A percentile compares a stretch with the other conserved stretches of the same genome.
These are phyloP conservation scores for apple (Malus domestica) DNA, from an alignment of 306 rosid genomes.

Conservation along the genomic window DNA sequence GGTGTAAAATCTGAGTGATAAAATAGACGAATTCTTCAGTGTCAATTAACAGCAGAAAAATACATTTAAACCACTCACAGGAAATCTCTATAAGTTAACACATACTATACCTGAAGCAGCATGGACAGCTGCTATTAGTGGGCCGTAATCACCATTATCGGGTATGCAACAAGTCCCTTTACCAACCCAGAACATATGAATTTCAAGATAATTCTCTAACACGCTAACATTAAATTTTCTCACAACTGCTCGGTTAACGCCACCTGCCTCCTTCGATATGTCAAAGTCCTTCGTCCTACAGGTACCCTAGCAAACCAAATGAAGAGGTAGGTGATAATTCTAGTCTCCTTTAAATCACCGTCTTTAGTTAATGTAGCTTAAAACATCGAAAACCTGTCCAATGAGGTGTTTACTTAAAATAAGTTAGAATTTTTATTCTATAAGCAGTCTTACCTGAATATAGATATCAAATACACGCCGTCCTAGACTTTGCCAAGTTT, in stretches of 20 bases:
- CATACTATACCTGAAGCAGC: neutral
- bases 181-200: constrained; percentile 25
- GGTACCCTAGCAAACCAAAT: neutral
- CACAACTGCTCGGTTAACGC: neutral
- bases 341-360: neutral
- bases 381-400: too few relatives aligned
- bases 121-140: constrained; percentile 4
- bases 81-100: neutral
- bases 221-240: neutral
- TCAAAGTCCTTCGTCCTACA: neutral
- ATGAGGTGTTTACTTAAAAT: neutral
- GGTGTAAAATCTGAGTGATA: constrained; percentile 3
- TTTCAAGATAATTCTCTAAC: constrained; percentile 14
- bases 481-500: constrained; percentile 33
- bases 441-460: constrained; percentile 33
- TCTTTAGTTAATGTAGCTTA: too few relatives aligned
- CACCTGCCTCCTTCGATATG: constrained; percentile 13
- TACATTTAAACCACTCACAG: neutral
- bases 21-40: neutral
- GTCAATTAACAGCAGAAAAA: neutral
- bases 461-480: constrained; percentile 55
- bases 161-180: constrained; percentile 25
- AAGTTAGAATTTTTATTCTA: neutral
- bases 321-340: neutral
- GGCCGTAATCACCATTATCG: constrained; percentile 1